Evolutionary conservation across 345 rosid genomes (phyloP).

Genomic region (Draba incana): DNA sequence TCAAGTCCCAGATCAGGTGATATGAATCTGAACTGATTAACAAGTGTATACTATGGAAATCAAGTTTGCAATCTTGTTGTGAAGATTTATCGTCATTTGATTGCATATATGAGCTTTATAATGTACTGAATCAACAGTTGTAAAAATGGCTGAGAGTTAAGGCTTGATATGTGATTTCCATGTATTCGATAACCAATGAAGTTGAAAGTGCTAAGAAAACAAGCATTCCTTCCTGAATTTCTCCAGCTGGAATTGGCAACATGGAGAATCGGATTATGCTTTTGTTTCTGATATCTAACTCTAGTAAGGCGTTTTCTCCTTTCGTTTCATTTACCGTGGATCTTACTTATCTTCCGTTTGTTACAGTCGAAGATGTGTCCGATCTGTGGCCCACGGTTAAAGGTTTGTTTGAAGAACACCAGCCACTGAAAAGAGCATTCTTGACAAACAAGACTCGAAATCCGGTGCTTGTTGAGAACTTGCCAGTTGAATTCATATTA

Average conservation of each 20-base stretch:
- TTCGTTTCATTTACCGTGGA: slow-evolving; percentile 9
- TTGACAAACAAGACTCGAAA: slow-evolving; percentile 92
- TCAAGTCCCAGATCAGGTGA: not conserved
- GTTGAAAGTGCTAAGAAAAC: not conserved
- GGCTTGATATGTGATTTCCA: slow-evolving; percentile 20
- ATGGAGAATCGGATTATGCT: not conserved
- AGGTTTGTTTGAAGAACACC: slow-evolving; percentile 65
- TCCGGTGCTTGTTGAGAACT: slow-evolving; percentile 73
- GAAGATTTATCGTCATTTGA: slow-evolving; percentile 8
- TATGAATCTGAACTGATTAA: not conserved
- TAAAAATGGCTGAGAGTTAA: not conserved
- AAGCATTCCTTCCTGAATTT: not conserved
- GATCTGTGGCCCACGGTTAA: slow-evolving; percentile 90
- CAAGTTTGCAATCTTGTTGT: not conserved
- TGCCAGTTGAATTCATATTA: slow-evolving; percentile 77
- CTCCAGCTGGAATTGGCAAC: not conserved
- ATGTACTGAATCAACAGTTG: slow-evolving; percentile 1
- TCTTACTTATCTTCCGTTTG: not conserved
- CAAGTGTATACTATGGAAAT: not conserved
- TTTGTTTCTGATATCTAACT: not conserved
- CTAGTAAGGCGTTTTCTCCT: not conserved
- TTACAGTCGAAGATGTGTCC: slow-evolving; percentile 90
- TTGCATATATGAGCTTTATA: slow-evolving; percentile 11
- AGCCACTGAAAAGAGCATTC: slow-evolving; percentile 71
- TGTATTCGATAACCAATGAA: slow-evolving; percentile 7